A percentile compares a stretch with the other conserved stretches of the same genome.
Evolutionary conservation across 2,329 filamentous ascomycete species (phyloP).

Genomic region (Fusarium camptoceras): DNA sequence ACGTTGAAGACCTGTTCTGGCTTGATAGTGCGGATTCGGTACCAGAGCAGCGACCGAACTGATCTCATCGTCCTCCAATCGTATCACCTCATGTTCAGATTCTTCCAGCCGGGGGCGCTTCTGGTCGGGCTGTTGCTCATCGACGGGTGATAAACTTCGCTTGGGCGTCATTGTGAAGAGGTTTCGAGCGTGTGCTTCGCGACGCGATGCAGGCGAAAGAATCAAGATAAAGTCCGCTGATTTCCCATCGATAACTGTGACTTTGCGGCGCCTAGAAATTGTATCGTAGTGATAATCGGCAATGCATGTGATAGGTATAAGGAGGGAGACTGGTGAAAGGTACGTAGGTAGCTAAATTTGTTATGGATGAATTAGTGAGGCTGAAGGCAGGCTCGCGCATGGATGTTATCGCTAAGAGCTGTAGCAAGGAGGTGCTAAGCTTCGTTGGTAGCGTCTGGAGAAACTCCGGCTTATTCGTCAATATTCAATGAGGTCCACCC

Average conservation of each 20-base stretch:
- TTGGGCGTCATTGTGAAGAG: constrained; percentile 51
- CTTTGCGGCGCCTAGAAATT: background rate
- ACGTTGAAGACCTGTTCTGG: constrained; percentile 59
- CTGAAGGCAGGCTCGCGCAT: constrained; percentile 3
- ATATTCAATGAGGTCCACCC: background rate
- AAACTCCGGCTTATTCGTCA: constrained; percentile 36
- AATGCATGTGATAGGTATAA: background rate
- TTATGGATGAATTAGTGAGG: constrained; percentile 6
- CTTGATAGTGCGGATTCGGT: constrained; percentile 50
- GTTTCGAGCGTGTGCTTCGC: background rate
- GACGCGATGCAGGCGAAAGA: background rate
- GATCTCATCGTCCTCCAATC: constrained; percentile 30
- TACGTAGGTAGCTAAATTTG: background rate
- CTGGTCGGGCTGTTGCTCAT: constrained; percentile 42
- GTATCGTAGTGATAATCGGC: background rate
- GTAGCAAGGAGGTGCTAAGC: constrained; percentile 8
- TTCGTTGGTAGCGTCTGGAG: constrained; percentile 17
- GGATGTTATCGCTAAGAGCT: constrained; percentile 7
- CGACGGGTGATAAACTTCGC: constrained; percentile 50
- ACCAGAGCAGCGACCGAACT: constrained; percentile 37
- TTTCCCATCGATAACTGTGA: constrained; percentile 2
- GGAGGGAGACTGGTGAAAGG: background rate
- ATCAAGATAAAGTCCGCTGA: background rate
- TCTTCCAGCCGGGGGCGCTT: constrained; percentile 49
- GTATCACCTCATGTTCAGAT: constrained; percentile 1